Percentiles rank a stretch among this genome's conserved stretches.
phyloP scores from a whole-genome alignment of 2,329 filamentous ascomycete genomes.

The Chaetomiaceae sp. region DNA sequence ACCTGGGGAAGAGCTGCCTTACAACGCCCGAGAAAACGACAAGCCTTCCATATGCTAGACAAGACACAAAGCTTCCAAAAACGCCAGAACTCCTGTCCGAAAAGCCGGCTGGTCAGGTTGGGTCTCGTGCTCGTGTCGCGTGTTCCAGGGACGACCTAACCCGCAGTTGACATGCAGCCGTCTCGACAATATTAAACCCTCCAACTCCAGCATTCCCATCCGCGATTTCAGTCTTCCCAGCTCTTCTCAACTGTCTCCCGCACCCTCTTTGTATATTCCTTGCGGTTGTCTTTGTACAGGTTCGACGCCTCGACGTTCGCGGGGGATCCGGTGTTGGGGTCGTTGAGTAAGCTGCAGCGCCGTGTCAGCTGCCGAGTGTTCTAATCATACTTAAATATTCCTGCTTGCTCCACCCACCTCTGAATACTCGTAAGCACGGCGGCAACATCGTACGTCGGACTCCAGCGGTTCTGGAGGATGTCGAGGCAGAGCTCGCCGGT shows the following conservation, averaged over 20 bases:
- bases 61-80: slow-evolving; percentile 11
- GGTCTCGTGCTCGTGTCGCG: neutral
- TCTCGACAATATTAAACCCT: slow-evolving; percentile 4
- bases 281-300: slow-evolving; percentile 95
- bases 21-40: slow-evolving; percentile 14
- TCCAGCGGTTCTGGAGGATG: slow-evolving; percentile 97
- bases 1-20: neutral
- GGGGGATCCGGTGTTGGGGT: slow-evolving; percentile 96
- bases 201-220: neutral
- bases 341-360: slow-evolving; percentile 74
- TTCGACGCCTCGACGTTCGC: slow-evolving; percentile 98
- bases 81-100: slow-evolving; percentile 16
- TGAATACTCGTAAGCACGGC: slow-evolving; percentile 97
- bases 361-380: slow-evolving; percentile 28
- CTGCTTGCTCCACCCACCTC: slow-evolving; percentile 53
- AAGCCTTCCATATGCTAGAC: slow-evolving; percentile 16
- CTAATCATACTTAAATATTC: neutral
- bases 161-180: neutral
- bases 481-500: slow-evolving; percentile 95
- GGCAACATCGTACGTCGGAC: slow-evolving; percentile 96
- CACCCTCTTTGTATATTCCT: slow-evolving; percentile 93
- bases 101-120: neutral
- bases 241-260: slow-evolving; percentile 98
- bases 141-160: neutral
- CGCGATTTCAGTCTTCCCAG: slow-evolving; percentile 73